These are phyloP conservation scores for Candida sp. DNA, from an alignment of 1,139 yeast species.

Conservation along the genomic window DNA sequence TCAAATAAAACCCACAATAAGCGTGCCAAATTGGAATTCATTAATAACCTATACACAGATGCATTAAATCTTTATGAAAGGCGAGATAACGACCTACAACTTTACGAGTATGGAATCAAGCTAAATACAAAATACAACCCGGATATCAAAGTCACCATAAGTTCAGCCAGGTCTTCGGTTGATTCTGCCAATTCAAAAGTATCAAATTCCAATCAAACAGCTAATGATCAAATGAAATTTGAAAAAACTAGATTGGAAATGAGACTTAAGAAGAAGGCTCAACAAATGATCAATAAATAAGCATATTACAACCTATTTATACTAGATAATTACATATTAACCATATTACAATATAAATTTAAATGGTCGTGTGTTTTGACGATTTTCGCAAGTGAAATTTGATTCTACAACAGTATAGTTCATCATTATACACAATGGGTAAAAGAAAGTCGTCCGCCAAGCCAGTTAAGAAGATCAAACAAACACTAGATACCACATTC, in stretches of 20 bases:
- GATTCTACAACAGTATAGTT: too few relatives aligned
- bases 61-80: slow-evolving; percentile 25
- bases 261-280: slow-evolving; percentile 44
- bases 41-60: slow-evolving; percentile 25
- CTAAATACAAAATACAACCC: slow-evolving; percentile 36
- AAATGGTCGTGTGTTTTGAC: not conserved
- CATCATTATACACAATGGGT: too few relatives aligned
- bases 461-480: slow-evolving; percentile 77
- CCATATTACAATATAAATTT: too few relatives aligned
- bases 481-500: slow-evolving; percentile 79
- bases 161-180: slow-evolving; percentile 15
- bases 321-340: too few relatives aligned
- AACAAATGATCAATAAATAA: slow-evolving; percentile 25
- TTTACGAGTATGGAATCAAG: slow-evolving; percentile 38
- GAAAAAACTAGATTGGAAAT: slow-evolving; percentile 42
- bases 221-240: slow-evolving; percentile 32
- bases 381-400: not conserved
- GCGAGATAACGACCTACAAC: slow-evolving; percentile 32
- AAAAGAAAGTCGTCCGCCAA: slow-evolving; percentile 88
- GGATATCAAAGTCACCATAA: slow-evolving; percentile 31
- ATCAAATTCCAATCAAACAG: not conserved
- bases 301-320: too few relatives aligned
- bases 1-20: slow-evolving; percentile 11
- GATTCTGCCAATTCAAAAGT: slow-evolving; percentile 8
- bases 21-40: slow-evolving; percentile 14